Conservation (phyloP, 345 rosid species). For the Excoecaria cochinchinensis region DNA sequence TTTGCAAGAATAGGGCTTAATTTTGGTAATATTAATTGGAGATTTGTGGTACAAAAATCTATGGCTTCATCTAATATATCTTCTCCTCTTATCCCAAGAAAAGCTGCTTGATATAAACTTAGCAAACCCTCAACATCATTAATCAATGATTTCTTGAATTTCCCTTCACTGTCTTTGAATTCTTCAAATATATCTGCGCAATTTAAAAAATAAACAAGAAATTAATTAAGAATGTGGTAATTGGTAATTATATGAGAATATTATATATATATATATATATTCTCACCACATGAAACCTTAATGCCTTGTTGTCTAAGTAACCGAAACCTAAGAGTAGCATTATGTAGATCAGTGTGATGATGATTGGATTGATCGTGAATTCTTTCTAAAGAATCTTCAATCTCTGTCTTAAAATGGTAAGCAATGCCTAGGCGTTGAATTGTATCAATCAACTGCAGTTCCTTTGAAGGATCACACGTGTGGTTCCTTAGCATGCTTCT, state of each 20-base stretch:
- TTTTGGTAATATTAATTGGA: background rate
- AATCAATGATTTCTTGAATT: conserved; percentile 1
- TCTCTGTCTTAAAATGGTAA: conserved; percentile 15
- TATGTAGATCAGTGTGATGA: background rate
- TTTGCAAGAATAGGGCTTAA: background rate
- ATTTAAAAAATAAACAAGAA: no score
- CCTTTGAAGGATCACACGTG: background rate
- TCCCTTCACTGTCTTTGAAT: conserved; percentile 10
- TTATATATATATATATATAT: no score
- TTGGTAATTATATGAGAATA: no score
- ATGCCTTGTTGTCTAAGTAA: conserved; percentile 15
- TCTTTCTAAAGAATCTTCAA: background rate
- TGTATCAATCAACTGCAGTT: background rate
- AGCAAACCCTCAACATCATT: conserved; percentile 14
- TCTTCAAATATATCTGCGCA: background rate
- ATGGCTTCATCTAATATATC: conserved; percentile 14
- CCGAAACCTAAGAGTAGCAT: conserved; percentile 12
- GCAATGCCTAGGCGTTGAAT: conserved; percentile 13
- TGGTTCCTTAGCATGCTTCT: background rate
- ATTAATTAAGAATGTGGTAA: no score
- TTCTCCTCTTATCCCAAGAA: conserved; percentile 12
- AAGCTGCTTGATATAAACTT: conserved; percentile 25
- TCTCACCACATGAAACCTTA: conserved; percentile 7
- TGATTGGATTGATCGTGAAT: background rate
- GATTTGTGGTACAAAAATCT: conserved; percentile 6